These are phyloP conservation scores for Podila horticola DNA, from an alignment of 192 early-diverging fungal genomes.

Conservation along the genomic window DNA sequence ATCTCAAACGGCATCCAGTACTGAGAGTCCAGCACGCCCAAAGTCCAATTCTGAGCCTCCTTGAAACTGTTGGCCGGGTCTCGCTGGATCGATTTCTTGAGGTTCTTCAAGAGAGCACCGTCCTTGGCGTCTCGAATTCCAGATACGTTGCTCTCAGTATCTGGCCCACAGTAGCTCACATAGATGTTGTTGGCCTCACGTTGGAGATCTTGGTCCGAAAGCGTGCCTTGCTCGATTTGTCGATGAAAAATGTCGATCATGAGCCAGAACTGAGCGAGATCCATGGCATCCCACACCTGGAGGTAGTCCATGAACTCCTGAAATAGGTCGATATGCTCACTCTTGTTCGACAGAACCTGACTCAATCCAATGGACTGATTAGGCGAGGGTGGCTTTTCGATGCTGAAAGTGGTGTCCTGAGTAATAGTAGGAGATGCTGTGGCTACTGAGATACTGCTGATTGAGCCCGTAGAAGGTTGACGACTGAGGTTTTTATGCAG, in stretches of 20 bases:
- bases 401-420: not conserved
- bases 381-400: not conserved
- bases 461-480: not conserved
- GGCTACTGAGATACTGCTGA: too few species aligned
- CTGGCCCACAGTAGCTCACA: slow-evolving; percentile 31
- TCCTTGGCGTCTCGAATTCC: slow-evolving; percentile 33
- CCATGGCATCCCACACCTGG: slow-evolving; percentile 48
- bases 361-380: slow-evolving; percentile 3
- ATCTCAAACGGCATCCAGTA: slow-evolving; percentile 45
- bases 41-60: slow-evolving; percentile 38
- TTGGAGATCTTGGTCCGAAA: slow-evolving; percentile 23
- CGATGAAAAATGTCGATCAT: slow-evolving; percentile 49
- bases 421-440: not conserved
- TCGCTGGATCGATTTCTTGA: slow-evolving; percentile 27
- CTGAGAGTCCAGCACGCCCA: slow-evolving; percentile 22
- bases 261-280: slow-evolving; percentile 42
- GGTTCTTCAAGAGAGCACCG: slow-evolving; percentile 19
- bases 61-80: slow-evolving; percentile 26
- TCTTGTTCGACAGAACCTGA: slow-evolving; percentile 22
- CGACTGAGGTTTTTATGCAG: not conserved
- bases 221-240: slow-evolving; percentile 36
- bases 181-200: slow-evolving; percentile 30
- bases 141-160: slow-evolving; percentile 17
- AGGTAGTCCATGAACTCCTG: slow-evolving; percentile 47
- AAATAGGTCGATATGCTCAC: slow-evolving; percentile 24